Evolutionary conservation across 2,329 filamentous ascomycete species (phyloP).

Genomic region (Colletotrichum paranaense): DNA sequence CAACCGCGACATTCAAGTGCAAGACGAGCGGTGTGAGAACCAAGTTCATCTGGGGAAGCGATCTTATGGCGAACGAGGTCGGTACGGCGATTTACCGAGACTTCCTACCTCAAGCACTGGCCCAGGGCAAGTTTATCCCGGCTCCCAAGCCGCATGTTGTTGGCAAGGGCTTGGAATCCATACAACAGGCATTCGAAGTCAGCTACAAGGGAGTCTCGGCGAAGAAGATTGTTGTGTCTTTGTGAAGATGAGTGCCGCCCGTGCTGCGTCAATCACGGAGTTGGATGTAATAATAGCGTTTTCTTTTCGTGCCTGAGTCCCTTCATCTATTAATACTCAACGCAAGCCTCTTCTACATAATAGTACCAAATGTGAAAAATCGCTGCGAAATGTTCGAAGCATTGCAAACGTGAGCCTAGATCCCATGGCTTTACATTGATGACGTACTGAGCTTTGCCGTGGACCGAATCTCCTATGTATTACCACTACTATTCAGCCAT

Average conservation of each 20-base stretch:
- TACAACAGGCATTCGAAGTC: conserved; percentile 39
- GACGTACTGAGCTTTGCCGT: too few species aligned
- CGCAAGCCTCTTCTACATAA: too few species aligned
- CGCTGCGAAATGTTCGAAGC: too few species aligned
- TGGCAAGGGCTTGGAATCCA: conserved; percentile 40
- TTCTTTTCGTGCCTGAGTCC: neutral
- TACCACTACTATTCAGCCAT: too few species aligned
- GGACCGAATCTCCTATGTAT: too few species aligned
- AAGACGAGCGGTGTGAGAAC: conserved; percentile 45
- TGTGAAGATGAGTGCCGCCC: neutral
- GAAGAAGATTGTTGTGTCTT: conserved; percentile 39
- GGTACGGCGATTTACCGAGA: conserved; percentile 40
- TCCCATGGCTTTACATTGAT: too few species aligned
- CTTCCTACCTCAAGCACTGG: conserved; percentile 40
- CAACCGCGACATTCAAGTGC: conserved; percentile 31
- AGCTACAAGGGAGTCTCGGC: conserved; percentile 41
- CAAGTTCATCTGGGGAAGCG: conserved; percentile 45
- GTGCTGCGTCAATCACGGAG: neutral
- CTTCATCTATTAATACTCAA: too few species aligned
- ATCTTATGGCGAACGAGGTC: conserved; percentile 37
- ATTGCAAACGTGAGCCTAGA: too few species aligned
- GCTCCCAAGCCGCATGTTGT: conserved; percentile 39
- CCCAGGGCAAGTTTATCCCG: conserved; percentile 37
- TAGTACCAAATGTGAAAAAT: too few species aligned
- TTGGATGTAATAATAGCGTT: too few species aligned